Evolutionary conservation across 1,139 yeast species (phyloP).

Genomic region (Nakaseomyces glabratus): DNA sequence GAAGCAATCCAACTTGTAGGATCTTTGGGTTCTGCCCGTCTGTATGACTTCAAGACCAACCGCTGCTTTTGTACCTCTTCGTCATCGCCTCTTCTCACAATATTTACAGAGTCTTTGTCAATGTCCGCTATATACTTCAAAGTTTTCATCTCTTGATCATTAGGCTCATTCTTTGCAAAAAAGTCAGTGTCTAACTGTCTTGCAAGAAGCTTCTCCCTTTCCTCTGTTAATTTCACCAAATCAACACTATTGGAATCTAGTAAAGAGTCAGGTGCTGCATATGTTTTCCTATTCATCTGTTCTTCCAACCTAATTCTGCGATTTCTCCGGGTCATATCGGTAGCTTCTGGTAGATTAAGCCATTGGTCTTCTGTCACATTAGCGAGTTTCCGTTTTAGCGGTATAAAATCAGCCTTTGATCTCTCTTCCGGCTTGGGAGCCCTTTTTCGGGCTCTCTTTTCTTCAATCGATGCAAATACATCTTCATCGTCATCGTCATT

Average conservation of each 20-base stretch:
- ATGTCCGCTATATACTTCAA: slow-evolving; percentile 29
- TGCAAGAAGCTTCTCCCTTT: slow-evolving; percentile 30
- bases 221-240: slow-evolving; percentile 32
- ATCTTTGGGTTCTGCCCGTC: slow-evolving; percentile 64
- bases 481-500: slow-evolving; percentile 59
- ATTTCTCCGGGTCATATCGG: slow-evolving; percentile 74
- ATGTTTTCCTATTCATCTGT: slow-evolving; percentile 58
- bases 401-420: slow-evolving; percentile 21
- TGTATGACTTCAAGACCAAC: slow-evolving; percentile 52
- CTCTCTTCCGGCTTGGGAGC: too few species aligned
- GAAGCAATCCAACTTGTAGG: slow-evolving; percentile 85
- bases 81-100: slow-evolving; percentile 8
- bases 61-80: slow-evolving; percentile 53
- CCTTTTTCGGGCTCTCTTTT: slow-evolving; percentile 37
- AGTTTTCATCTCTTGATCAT: slow-evolving; percentile 34
- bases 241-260: slow-evolving; percentile 31
- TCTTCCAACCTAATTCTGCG: slow-evolving; percentile 59
- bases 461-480: slow-evolving; percentile 59
- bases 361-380: slow-evolving; percentile 63
- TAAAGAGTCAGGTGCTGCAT: slow-evolving; percentile 76
- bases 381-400: slow-evolving; percentile 52
- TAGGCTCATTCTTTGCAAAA: slow-evolving; percentile 14
- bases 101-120: slow-evolving; percentile 19
- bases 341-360: slow-evolving; percentile 78
- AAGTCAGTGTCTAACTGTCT: slow-evolving; percentile 31